A percentile compares a stretch with the other conserved stretches of the same genome.
Conservation (phyloP, 768 basidiomycete species). For the Pholiota molesta region DNA sequence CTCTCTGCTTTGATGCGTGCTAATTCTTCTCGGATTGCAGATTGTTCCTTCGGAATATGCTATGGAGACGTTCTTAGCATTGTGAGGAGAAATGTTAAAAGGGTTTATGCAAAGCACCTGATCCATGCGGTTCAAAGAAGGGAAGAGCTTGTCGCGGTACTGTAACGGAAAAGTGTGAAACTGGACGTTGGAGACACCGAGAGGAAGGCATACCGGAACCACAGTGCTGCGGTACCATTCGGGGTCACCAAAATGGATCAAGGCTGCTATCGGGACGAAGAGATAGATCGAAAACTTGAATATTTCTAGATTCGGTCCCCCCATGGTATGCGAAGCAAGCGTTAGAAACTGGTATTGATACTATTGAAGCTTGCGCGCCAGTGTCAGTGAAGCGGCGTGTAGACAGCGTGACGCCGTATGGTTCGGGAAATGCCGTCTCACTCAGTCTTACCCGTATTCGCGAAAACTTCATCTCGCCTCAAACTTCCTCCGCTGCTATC, state of each 20-base stretch:
- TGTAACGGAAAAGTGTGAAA: conserved; percentile 27
- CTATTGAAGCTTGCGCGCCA: no score
- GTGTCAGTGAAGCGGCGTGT: no score
- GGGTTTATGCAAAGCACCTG: conserved; percentile 38
- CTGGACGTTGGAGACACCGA: background rate
- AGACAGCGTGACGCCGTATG: no score
- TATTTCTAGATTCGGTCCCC: conserved; percentile 81
- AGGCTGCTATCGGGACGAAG: conserved; percentile 78
- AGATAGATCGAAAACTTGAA: conserved; percentile 91
- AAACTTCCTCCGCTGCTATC: no score
- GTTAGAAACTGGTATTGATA: background rate
- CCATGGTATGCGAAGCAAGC: conserved; percentile 42
- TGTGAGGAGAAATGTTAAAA: background rate
- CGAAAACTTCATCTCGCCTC: no score
- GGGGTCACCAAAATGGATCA: conserved; percentile 87
- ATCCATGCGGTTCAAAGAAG: conserved; percentile 56
- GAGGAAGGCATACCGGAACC: conserved; percentile 55
- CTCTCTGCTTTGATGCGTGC: conserved; percentile 70
- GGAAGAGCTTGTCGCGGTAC: conserved; percentile 78
- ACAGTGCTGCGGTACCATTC: conserved; percentile 84
- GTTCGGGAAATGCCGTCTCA: no score
- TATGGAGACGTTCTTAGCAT: conserved; percentile 25
- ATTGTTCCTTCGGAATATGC: conserved; percentile 69
- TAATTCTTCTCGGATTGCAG: conserved; percentile 66
- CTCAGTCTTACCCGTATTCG: no score